These are phyloP conservation scores for Pythium sp. DNA, from an alignment of 352 stramenopile genomes.

Conservation along the genomic window DNA sequence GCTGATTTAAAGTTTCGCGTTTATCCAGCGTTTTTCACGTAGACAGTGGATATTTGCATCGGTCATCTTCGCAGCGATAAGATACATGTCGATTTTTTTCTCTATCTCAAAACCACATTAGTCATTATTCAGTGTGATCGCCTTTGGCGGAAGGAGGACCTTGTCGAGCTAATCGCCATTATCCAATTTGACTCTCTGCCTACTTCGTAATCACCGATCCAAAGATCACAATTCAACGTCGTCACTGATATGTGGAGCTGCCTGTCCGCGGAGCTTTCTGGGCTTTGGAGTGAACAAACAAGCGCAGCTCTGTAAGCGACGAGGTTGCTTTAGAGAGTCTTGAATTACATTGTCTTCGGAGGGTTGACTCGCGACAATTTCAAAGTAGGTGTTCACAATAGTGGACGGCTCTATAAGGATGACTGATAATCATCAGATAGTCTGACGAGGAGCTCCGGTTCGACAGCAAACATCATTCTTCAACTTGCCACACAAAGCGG, in stretches of 20 bases:
- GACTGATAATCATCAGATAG: too few species aligned
- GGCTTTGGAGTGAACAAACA: background rate
- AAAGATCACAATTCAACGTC: background rate
- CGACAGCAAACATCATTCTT: too few species aligned
- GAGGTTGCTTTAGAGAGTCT: background rate
- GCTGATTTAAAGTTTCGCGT: constrained; percentile 12
- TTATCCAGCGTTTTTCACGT: background rate
- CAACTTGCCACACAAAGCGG: too few species aligned
- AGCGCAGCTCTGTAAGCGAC: background rate
- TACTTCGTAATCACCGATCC: background rate
- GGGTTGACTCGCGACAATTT: too few species aligned
- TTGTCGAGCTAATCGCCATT: too few species aligned
- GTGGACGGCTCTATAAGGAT: too few species aligned
- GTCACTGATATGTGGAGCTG: background rate
- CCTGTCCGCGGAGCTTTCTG: too few species aligned
- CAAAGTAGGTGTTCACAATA: too few species aligned
- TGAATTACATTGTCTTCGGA: too few species aligned
- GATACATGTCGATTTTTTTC: background rate
- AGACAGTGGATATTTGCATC: constrained; percentile 5
- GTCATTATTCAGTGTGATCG: too few species aligned
- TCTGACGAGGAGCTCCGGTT: too few species aligned
- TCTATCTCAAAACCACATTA: background rate
- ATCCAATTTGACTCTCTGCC: background rate
- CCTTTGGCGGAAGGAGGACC: too few species aligned
- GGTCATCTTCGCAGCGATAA: background rate